Conservation (phyloP, 768 basidiomycete species). For the Suillus sp. region DNA sequence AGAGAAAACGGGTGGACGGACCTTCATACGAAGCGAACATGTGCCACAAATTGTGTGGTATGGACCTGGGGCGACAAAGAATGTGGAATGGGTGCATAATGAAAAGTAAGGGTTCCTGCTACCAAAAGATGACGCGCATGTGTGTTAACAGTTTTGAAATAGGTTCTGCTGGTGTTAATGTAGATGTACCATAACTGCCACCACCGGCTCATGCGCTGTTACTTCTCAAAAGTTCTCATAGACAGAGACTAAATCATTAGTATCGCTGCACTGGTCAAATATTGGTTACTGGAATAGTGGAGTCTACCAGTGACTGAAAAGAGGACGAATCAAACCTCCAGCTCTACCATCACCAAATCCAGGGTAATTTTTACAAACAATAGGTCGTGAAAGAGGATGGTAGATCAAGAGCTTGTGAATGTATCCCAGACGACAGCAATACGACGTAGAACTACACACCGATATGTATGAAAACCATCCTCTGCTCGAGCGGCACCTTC, state of each 20-base stretch:
- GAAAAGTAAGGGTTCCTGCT: constrained; percentile 41
- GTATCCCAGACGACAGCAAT: no score
- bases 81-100: constrained; percentile 49
- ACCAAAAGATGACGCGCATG: neutral
- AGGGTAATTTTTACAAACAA: no score
- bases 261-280: neutral
- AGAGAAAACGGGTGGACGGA: constrained; percentile 33
- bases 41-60: constrained; percentile 55
- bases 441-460: no score
- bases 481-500: no score
- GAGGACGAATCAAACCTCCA: no score
- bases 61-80: constrained; percentile 35
- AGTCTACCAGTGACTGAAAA: no score
- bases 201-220: neutral
- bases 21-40: constrained; percentile 38
- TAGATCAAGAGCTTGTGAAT: no score
- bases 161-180: constrained; percentile 7
- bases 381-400: no score
- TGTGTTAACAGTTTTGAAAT: neutral
- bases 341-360: no score
- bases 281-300: no score
- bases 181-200: neutral
- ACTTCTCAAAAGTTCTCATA: neutral
- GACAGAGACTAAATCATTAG: neutral
- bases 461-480: no score